Evolutionary conservation across 495 filamentous ascomycete genomes (phyloP).

Genomic region (Neurospora terricola): DNA sequence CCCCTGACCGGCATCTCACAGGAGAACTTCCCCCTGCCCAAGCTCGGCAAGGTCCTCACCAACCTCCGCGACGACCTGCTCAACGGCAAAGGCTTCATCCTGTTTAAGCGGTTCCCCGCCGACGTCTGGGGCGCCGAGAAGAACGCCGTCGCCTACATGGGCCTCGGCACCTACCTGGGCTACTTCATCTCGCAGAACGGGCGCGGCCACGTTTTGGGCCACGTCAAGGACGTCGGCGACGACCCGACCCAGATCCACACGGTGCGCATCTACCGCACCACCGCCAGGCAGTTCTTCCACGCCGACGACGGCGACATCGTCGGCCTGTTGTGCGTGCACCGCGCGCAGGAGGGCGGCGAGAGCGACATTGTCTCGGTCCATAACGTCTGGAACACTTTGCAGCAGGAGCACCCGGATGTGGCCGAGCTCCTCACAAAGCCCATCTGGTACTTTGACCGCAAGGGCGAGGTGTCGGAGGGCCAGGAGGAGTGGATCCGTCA

Average conservation of each 20-base stretch:
- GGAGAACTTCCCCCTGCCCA: slow-evolving; percentile 58
- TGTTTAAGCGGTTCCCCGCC: slow-evolving; percentile 80
- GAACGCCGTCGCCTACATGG: slow-evolving; percentile 81
- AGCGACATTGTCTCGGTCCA: slow-evolving; percentile 73
- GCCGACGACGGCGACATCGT: slow-evolving; percentile 76
- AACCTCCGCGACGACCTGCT: slow-evolving; percentile 59
- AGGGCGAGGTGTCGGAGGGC: slow-evolving; percentile 68
- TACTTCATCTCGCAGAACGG: slow-evolving; percentile 82
- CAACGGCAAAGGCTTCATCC: slow-evolving; percentile 78
- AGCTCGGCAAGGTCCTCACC: slow-evolving; percentile 43
- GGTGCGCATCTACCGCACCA: slow-evolving; percentile 83
- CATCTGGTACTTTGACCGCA: slow-evolving; percentile 91
- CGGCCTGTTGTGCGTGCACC: slow-evolving; percentile 72
- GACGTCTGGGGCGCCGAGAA: slow-evolving; percentile 68
- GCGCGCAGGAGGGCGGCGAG: slow-evolving; percentile 74
- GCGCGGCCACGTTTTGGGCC: slow-evolving; percentile 78
- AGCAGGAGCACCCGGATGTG: slow-evolving; percentile 67
- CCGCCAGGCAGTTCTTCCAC: slow-evolving; percentile 73
- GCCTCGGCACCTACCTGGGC: slow-evolving; percentile 75
- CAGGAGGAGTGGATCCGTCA: slow-evolving; percentile 68
- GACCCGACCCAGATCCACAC: slow-evolving; percentile 70
- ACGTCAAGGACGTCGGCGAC: slow-evolving; percentile 84
- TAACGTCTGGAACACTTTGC: slow-evolving; percentile 72
- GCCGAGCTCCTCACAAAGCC: slow-evolving; percentile 62
- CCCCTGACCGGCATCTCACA: slow-evolving; percentile 70